Conservation (phyloP, 2,329 filamentous ascomycete genomes). For the Epichloe brachyelytri region DNA sequence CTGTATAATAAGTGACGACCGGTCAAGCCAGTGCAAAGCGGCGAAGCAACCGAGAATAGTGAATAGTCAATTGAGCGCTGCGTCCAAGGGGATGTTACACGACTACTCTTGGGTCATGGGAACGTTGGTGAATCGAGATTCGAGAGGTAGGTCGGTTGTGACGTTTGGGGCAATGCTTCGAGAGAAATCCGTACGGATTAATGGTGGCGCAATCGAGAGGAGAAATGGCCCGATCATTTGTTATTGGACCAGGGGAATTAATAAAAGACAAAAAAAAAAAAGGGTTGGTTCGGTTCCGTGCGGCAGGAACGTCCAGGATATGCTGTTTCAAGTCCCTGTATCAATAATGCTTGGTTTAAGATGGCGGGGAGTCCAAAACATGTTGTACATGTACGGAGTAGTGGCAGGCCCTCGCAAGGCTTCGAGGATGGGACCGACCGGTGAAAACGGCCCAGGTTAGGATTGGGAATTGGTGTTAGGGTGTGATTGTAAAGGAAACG, state of each 20-base stretch:
- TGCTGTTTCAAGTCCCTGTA: constrained; percentile 10
- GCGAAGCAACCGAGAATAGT: not conserved
- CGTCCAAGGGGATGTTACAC: not conserved
- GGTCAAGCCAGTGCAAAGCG: not conserved
- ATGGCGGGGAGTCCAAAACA: constrained; percentile 8
- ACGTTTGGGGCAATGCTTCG: not conserved
- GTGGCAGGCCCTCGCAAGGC: not conserved
- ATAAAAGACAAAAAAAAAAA: not conserved
- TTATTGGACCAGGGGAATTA: not conserved
- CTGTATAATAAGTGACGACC: not conserved
- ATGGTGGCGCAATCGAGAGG: not conserved
- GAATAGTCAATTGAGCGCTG: not conserved
- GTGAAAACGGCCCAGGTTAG: not conserved
- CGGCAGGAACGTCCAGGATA: constrained; percentile 2
- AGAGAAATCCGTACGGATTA: not conserved
- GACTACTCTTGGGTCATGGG: not conserved
- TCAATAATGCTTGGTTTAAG: constrained; percentile 7
- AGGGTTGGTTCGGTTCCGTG: constrained; percentile 1
- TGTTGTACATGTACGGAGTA: not conserved
- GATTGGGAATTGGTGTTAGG: not conserved
- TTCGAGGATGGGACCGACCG: not conserved
- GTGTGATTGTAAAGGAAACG: not conserved
- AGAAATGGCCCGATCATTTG: not conserved
- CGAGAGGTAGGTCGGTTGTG: not conserved
- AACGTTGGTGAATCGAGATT: not conserved